Evolutionary conservation across 345 rosid species (phyloP).

Genomic region (Salix brachista): DNA sequence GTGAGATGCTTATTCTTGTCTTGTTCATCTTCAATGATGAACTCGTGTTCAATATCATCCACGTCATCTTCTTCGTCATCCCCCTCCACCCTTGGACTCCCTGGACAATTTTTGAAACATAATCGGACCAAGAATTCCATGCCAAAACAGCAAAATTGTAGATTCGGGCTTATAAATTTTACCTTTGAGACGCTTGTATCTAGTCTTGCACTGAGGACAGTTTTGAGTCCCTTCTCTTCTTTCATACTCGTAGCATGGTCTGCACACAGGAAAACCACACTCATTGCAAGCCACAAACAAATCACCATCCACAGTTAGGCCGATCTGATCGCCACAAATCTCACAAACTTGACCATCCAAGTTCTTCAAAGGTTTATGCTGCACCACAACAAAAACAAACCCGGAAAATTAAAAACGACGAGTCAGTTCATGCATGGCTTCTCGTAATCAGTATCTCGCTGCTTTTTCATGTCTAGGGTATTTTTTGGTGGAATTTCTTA

Average conservation of each 20-base stretch:
- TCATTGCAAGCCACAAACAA: slow-evolving; percentile 95
- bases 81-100: slow-evolving; percentile 89
- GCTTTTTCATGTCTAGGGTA: not conserved
- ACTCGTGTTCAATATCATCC: slow-evolving; percentile 92
- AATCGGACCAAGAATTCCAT: not conserved
- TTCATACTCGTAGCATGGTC: slow-evolving; percentile 98
- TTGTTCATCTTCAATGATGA: slow-evolving; percentile 77
- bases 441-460: too few species aligned
- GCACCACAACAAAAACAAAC: slow-evolving; percentile 18
- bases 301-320: slow-evolving; percentile 86
- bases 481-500: too few species aligned
- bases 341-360: slow-evolving; percentile 91
- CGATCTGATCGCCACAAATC: slow-evolving; percentile 85
- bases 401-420: not conserved
- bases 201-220: slow-evolving; percentile 93
- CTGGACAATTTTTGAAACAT: slow-evolving; percentile 26
- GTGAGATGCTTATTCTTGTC: slow-evolving; percentile 59
- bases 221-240: slow-evolving; percentile 84
- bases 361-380: slow-evolving; percentile 86
- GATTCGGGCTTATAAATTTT: not conserved
- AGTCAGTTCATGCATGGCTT: not conserved
- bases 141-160: not conserved
- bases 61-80: slow-evolving; percentile 95
- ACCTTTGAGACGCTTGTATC: slow-evolving; percentile 97
- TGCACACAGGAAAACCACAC: slow-evolving; percentile 91